Evolutionary conservation across 1,284 basidiomycete species (phyloP), one percentile per base, ranked within the genome.

Genomic region (Trichosporon coremiiforme): DNA sequence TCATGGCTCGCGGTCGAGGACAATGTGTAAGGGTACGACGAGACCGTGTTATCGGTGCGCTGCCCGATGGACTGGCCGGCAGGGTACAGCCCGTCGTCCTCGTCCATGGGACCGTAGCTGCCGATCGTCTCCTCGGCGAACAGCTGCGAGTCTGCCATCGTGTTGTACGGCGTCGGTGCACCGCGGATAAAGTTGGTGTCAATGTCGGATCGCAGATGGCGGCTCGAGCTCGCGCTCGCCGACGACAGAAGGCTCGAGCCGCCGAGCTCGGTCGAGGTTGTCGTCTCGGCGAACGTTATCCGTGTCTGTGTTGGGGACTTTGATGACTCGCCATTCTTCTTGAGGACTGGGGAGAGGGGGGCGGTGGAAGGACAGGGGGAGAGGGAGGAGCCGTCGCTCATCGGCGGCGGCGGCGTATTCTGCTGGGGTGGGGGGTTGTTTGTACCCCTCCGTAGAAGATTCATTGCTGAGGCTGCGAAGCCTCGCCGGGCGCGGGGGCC

Each of bases 91-190:
- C 57, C 15, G 35, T 17, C 35, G 63, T 36, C 63, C 41, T 65
- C 64, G 29, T 31, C 41, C 4, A 69, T n/a, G 68, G 65, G 50
- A 36, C 57, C 41, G 41, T 71, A 36, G 66, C 57, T 62, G 68
- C 13, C 45, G 17, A 66, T 67, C 13, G 63, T 9, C 25, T 15
- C 38, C 35, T 62, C 53, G 66, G 15, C 67, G 53, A 60, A 66
- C 8, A 50, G 65, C 13, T 57, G 55, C 12, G 65, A 38, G 64
- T 74, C 73, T 17, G 68, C 70, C 66, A 71, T 69, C 3, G 78
- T 78, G 70, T 80, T 80, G 72, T 70, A 75, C 4, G 78, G 78
- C 17, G 78, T 80, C 1, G 78, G 78, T 0, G 78, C 76, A 17
- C 69, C 65, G 2, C 35, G 57, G 35, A 57, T 55, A 13, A 66